These are phyloP conservation scores for Zoysia japonica DNA, from an alignment of 176 grass and related monocot genomes.

Conservation along the genomic window DNA sequence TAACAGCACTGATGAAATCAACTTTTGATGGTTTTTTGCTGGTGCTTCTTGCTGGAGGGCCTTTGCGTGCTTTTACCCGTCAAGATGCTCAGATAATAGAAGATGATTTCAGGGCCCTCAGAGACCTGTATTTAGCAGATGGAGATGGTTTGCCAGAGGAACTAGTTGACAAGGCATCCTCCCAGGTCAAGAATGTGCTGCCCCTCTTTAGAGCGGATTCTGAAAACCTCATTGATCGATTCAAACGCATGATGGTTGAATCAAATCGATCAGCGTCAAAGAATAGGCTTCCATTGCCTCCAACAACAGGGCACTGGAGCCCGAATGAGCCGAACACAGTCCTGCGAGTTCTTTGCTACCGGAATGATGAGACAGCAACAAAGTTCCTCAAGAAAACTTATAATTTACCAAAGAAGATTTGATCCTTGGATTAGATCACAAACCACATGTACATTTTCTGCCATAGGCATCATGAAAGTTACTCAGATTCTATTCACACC, in stretches of 20 bases:
- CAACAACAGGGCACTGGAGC: constrained; percentile 83
- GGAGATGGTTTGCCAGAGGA: constrained; percentile 95
- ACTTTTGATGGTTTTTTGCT: constrained; percentile 90
- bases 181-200: constrained; percentile 88
- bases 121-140: constrained; percentile 80
- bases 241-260: constrained; percentile 64
- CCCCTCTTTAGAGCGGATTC: constrained; percentile 69
- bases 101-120: constrained; percentile 79
- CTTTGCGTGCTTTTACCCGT: constrained; percentile 66
- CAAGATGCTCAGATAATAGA: constrained; percentile 77
- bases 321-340: constrained; percentile 85
- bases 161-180: constrained; percentile 84
- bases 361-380: constrained; percentile 79
- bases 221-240: constrained; percentile 76
- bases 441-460: constrained; percentile 40
- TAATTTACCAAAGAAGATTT: constrained; percentile 89
- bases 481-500: neutral
- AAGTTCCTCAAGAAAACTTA: constrained; percentile 99
- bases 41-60: constrained; percentile 88
- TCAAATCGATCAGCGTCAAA: constrained; percentile 51
- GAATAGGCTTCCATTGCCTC: constrained; percentile 64
- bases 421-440: constrained; percentile 28
- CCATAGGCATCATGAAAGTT: constrained; percentile 11
- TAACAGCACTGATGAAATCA: constrained; percentile 95
- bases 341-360: constrained; percentile 85